Conservation (phyloP, 305 asterid genomes). For the Solanum chacoense region DNA sequence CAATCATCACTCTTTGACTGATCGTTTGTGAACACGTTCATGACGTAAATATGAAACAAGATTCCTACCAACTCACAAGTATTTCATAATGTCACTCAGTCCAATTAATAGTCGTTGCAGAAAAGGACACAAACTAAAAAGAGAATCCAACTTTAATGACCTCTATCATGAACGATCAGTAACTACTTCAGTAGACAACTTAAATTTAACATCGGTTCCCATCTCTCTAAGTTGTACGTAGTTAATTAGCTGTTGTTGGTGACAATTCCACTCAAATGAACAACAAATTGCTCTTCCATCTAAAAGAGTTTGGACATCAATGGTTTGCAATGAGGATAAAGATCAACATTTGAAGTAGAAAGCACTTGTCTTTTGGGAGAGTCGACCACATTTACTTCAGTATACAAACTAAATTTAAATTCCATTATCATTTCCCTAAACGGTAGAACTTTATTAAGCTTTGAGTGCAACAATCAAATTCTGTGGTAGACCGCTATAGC, state of each 20-base stretch:
- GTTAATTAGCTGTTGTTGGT: not conserved
- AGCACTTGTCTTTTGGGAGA: not conserved
- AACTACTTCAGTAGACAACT: not conserved
- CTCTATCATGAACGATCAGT: not conserved
- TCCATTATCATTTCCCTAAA: not conserved
- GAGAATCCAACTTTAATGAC: not conserved
- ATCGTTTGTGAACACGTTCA: not conserved
- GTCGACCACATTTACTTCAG: not conserved
- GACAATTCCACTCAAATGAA: not conserved
- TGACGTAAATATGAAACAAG: not conserved
- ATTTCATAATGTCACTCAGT: not conserved
- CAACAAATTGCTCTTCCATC: not conserved
- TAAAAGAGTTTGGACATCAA: not conserved
- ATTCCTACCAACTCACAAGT: not conserved
- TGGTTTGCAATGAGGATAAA: not conserved
- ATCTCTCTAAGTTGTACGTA: not conserved
- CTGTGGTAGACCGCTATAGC: not conserved
- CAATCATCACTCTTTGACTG: not conserved
- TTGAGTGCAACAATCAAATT: not conserved
- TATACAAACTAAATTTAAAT: not conserved
- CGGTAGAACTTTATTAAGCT: not conserved
- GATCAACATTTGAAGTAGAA: not conserved
- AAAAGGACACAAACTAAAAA: not conserved
- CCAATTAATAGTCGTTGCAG: not conserved
- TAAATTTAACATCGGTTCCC: not conserved